phyloP scores from a whole-genome alignment of 176 grass and related monocot genomes.

The Phoenix dactylifera region DNA sequence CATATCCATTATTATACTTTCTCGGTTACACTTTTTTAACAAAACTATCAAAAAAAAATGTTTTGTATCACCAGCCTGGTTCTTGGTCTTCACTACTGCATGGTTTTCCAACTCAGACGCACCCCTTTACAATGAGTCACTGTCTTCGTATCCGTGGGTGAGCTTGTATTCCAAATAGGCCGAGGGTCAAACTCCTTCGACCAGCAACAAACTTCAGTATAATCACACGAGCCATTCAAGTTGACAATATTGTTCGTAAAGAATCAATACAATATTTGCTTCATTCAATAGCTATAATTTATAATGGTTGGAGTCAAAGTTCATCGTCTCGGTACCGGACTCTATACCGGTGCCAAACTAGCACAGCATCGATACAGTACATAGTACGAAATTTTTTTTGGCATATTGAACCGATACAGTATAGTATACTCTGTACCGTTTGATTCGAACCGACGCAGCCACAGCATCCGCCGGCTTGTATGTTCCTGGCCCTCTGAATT shows the following conservation, averaged over 20 bases:
- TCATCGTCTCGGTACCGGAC: too few species aligned
- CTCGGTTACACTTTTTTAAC: too few species aligned
- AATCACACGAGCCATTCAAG: constrained; percentile 12
- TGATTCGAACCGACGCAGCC: too few species aligned
- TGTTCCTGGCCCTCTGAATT: constrained; percentile 41
- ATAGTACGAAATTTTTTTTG: too few species aligned
- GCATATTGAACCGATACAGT: too few species aligned
- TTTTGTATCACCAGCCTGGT: constrained; percentile 32
- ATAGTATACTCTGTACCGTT: too few species aligned
- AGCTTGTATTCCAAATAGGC: constrained; percentile 46
- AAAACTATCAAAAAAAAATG: constrained; percentile 12
- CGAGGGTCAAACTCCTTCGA: constrained; percentile 22
- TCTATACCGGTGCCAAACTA: too few species aligned
- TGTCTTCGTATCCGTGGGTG: not conserved
- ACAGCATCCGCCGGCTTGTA: constrained; percentile 71
- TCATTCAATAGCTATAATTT: constrained; percentile 21
- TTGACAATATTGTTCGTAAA: constrained; percentile 43
- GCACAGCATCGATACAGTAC: too few species aligned
- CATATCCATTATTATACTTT: too few species aligned
- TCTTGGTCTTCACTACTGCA: constrained; percentile 35
- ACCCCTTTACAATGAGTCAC: constrained; percentile 15
- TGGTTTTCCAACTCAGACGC: constrained; percentile 31
- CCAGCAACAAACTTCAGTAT: constrained; percentile 3
- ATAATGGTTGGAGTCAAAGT: constrained; percentile 41
- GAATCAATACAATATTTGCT: constrained; percentile 33